Evolutionary conservation across 73 alveolate species (phyloP).

Genomic region (Tetrahymena malaccensis): DNA sequence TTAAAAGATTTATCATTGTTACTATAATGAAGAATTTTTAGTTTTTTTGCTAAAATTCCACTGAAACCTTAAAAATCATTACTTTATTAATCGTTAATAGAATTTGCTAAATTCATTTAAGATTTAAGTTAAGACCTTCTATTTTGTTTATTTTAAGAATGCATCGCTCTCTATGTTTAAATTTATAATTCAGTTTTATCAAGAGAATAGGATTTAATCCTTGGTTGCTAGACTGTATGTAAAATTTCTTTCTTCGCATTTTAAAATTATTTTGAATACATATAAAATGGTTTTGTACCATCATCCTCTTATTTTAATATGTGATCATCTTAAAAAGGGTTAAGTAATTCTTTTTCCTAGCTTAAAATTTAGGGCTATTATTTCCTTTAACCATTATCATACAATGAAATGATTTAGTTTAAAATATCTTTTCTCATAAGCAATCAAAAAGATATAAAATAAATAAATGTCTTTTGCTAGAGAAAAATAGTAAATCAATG

Average conservation of each 20-base stretch:
- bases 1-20: not conserved
- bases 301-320: not conserved
- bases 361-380: not conserved
- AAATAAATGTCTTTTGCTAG: not conserved
- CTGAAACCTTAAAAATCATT: not conserved
- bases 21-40: not conserved
- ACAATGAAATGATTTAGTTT: too few relatives aligned
- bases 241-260: not conserved
- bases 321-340: not conserved
- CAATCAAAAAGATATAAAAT: not conserved
- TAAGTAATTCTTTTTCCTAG: not conserved
- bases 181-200: not conserved
- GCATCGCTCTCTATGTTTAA: not conserved
- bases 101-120: not conserved
- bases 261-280: not conserved
- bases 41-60: not conserved
- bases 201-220: not conserved
- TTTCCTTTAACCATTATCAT: not conserved
- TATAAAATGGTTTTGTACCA: not conserved
- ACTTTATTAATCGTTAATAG: not conserved
- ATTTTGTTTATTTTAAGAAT: not conserved
- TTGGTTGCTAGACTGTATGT: not conserved
- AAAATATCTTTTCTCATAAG: not conserved
- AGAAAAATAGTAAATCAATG: not conserved
- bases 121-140: not conserved